A percentile compares a stretch with the other conserved stretches of the same genome.
Conservation (phyloP, 2,329 filamentous ascomycete genomes). For the Epichloe aotearoae region DNA sequence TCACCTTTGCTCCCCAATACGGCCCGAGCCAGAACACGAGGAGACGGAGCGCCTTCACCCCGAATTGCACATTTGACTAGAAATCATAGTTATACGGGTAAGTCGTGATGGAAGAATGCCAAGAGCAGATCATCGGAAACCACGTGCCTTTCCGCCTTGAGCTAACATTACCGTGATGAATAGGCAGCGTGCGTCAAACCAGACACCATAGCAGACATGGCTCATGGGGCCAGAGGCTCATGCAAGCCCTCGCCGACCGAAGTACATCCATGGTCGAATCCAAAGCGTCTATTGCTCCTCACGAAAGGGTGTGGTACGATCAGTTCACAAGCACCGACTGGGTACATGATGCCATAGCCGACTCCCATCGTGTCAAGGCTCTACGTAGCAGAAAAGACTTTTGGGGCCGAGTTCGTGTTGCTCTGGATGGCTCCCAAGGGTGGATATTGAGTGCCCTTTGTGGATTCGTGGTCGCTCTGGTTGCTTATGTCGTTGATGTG, state of each 20-base stretch:
- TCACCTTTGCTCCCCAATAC: slow-evolving; percentile 27
- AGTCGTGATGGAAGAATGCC: slow-evolving; percentile 1
- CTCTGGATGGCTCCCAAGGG: slow-evolving; percentile 80
- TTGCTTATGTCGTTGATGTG: slow-evolving; percentile 83
- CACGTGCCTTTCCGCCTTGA: background rate
- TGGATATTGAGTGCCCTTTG: slow-evolving; percentile 91
- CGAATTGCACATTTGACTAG: slow-evolving; percentile 17
- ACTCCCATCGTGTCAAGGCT: slow-evolving; percentile 77
- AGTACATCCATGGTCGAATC: slow-evolving; percentile 48
- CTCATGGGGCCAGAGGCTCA: slow-evolving; percentile 48
- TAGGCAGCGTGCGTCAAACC: slow-evolving; percentile 25
- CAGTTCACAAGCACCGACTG: slow-evolving; percentile 96
- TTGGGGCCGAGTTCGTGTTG: slow-evolving; percentile 60
- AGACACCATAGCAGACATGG: slow-evolving; percentile 43
- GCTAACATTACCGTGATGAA: background rate
- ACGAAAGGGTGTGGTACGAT: slow-evolving; percentile 96
- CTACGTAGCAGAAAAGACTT: slow-evolving; percentile 73
- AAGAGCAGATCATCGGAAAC: background rate
- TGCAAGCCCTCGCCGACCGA: slow-evolving; percentile 45
- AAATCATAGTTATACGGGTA: slow-evolving; percentile 33
- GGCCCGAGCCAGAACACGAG: slow-evolving; percentile 29
- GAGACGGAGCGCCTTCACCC: slow-evolving; percentile 19
- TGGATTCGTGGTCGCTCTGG: slow-evolving; percentile 67
- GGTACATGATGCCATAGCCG: slow-evolving; percentile 95
- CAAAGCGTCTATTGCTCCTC: slow-evolving; percentile 52